Percentiles rank a stretch among this genome's conserved stretches.
phyloP scores from a whole-genome alignment of 2,329 filamentous ascomycete species.

The Capronia americana region DNA sequence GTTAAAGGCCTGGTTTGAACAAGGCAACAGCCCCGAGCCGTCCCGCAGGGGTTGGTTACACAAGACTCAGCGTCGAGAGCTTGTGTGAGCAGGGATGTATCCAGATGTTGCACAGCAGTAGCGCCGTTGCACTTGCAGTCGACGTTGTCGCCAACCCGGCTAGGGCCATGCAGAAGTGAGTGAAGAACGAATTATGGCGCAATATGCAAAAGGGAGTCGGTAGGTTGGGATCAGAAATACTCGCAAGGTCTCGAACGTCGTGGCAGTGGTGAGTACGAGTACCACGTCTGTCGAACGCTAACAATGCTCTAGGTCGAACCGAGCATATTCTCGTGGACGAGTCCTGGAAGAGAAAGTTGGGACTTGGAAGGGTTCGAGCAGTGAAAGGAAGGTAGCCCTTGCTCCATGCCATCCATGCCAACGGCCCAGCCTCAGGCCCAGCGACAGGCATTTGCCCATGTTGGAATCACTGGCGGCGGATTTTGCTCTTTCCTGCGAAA shows the following conservation, averaged over 20 bases:
- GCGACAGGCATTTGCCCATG: neutral
- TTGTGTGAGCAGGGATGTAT: neutral
- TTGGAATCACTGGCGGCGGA: neutral
- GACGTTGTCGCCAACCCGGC: neutral
- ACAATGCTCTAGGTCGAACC: neutral
- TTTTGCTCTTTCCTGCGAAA: neutral
- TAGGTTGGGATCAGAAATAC: conserved; percentile 18
- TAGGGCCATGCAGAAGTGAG: neutral
- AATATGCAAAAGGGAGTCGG: neutral
- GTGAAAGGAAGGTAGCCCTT: neutral
- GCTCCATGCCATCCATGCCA: conserved; percentile 12
- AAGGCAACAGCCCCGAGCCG: conserved; percentile 34
- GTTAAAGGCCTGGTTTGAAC: neutral
- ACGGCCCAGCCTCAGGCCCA: neutral
- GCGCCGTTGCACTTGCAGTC: neutral
- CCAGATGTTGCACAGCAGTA: conserved; percentile 8
- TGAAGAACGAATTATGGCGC: neutral
- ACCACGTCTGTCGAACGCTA: neutral
- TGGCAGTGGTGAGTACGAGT: neutral
- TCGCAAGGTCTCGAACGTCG: conserved; percentile 3
- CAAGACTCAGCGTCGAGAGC: conserved; percentile 3
- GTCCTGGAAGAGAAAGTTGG: neutral
- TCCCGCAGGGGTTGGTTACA: conserved; percentile 17
- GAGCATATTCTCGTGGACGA: neutral
- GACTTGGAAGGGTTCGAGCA: neutral